Conservation (phyloP, 495 filamentous ascomycete species). For the Cryomyces minteri region DNA sequence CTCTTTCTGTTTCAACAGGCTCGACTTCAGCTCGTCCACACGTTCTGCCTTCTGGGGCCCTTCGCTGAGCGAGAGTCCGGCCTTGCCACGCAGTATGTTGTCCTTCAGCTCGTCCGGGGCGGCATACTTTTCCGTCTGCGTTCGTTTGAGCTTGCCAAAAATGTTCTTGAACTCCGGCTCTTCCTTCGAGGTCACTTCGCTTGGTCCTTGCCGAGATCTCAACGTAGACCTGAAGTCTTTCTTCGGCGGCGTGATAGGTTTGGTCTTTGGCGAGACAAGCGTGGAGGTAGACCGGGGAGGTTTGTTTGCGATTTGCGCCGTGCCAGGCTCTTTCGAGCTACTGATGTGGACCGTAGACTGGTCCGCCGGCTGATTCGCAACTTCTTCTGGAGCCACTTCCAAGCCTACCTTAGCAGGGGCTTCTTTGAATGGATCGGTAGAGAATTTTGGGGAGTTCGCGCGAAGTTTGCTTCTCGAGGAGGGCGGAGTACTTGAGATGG, state of each 20-base stretch:
- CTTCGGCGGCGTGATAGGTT: conserved; percentile 48
- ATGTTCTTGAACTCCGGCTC: conserved; percentile 76
- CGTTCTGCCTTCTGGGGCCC: conserved; percentile 67
- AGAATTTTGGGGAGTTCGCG: background rate
- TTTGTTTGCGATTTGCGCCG: conserved; percentile 13
- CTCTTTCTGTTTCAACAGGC: conserved; percentile 41
- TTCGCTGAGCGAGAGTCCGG: conserved; percentile 52
- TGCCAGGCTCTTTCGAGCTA: background rate
- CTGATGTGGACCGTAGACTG: background rate
- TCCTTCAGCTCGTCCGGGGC: conserved; percentile 72
- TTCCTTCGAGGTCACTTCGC: conserved; percentile 16
- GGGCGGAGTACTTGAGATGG: background rate
- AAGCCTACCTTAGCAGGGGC: background rate
- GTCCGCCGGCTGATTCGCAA: background rate
- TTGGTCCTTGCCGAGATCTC: conserved; percentile 13
- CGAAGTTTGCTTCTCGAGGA: background rate
- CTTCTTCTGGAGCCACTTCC: background rate
- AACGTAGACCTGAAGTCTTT: conserved; percentile 34
- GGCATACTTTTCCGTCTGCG: conserved; percentile 73
- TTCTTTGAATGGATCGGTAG: background rate
- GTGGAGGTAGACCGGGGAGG: conserved; percentile 12
- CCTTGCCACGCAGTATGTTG: conserved; percentile 79
- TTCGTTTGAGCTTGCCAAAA: conserved; percentile 63
- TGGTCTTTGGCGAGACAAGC: conserved; percentile 26
- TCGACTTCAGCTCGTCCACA: conserved; percentile 78